Base-by-base conservation (phyloP, 1,139 yeast genomes). In the Candida sp. region DNA sequence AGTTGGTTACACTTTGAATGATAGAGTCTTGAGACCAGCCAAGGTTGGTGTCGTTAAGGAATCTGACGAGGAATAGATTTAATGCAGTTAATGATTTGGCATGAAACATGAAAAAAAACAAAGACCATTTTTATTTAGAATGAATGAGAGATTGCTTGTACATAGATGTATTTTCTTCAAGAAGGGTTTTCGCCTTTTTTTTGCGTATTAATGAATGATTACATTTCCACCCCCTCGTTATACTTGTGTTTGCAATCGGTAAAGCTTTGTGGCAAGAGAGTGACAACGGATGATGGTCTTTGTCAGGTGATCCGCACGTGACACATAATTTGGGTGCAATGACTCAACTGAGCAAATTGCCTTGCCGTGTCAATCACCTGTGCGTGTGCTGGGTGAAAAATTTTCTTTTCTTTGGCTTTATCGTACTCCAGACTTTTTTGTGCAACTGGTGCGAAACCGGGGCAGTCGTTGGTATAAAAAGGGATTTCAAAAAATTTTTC, bases 11-110 rank as follows among this genome's bases (percentile, higher is more conserved):
- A 84, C 88, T 53, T 81, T 91, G 65, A 92, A 92, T 72, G 85
- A 88, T 60, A 83, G 98, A 68, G 97, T 92, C 43, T 81, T 93
- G 67, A 86, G 98, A 73, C 97, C 98, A 40, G 97, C 98, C 55
- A 93, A 93, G 79, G 98, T 93, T 60, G 98, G 98, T 62, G 84
- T 93, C 65, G 98, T 92, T 59, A 90, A 88, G 75, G 85, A 65
- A 40, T 66, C 60, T 28, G 55, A 61, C 30, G 56, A 58, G 28
- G 31, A 48, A 37, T 26, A 43, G 31, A 26, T 43, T 43, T 12
- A 11, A 25, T 25, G 25, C 26, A 11, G 28, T 5, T 33, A 8
- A 22, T 33, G 27, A 32, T n/a, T 43, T 33, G 41, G 11, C 28
- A 38, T 9, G 41, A 38, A 38, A 22, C 25, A n/a, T n/a, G n/a